Percentiles rank a stretch among this genome's conserved stretches.
Evolutionary conservation across 2,329 filamentous ascomycete species (phyloP).

Genomic region (Fusarium vanettenii): DNA sequence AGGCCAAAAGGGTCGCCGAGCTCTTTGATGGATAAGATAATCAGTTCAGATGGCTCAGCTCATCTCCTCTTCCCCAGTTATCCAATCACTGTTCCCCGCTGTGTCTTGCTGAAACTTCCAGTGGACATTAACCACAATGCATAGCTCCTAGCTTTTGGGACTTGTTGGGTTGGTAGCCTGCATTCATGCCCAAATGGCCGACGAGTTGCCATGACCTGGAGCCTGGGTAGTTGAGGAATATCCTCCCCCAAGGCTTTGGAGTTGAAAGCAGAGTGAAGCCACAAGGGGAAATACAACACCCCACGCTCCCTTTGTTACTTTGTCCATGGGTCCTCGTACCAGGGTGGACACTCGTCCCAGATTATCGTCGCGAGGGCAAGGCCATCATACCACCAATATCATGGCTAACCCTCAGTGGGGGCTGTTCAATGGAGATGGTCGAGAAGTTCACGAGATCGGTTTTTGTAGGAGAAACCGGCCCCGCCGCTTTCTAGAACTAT

Average conservation of each 20-base stretch:
- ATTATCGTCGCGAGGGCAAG: slow-evolving; percentile 11
- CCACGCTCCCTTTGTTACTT: slow-evolving; percentile 4
- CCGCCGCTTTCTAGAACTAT: slow-evolving; percentile 18
- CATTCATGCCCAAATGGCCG: slow-evolving; percentile 1
- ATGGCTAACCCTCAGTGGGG: slow-evolving; percentile 13
- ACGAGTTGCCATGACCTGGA: background rate
- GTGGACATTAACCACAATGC: background rate
- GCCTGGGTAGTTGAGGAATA: background rate
- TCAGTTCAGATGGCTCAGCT: slow-evolving; percentile 6
- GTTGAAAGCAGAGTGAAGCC: slow-evolving; percentile 8
- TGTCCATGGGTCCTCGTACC: slow-evolving; percentile 10
- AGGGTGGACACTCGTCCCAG: slow-evolving; percentile 24
- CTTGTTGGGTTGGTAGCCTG: slow-evolving; percentile 4
- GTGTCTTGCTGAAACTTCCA: slow-evolving; percentile 9
- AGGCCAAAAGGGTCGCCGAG: slow-evolving; percentile 25
- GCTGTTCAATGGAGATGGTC: slow-evolving; percentile 7
- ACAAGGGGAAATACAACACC: slow-evolving; percentile 13
- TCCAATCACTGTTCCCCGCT: slow-evolving; percentile 26
- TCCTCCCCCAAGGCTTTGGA: slow-evolving; percentile 13
- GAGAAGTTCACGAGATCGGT: background rate
- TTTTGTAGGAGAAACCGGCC: slow-evolving; percentile 10
- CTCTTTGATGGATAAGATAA: slow-evolving; percentile 38
- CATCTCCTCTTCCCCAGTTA: background rate
- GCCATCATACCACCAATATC: slow-evolving; percentile 27
- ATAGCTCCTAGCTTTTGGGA: background rate